Evolutionary conservation across 192 early-diverging fungal species (phyloP).

Genomic region (Entomortierella lignicola): DNA sequence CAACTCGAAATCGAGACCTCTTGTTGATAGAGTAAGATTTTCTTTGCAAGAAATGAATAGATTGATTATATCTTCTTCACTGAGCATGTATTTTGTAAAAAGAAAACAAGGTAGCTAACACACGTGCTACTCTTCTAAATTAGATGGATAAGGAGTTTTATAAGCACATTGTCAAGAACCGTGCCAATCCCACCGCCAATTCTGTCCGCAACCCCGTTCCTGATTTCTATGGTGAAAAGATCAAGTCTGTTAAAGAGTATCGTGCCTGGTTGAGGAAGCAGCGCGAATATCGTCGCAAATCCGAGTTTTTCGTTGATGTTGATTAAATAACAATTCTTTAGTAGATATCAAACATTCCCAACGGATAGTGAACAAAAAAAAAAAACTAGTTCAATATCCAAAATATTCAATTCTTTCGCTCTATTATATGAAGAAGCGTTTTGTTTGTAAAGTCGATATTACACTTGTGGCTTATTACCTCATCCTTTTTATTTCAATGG

Average conservation of each 20-base stretch:
- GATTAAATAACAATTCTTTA: slow-evolving; percentile 25
- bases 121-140: not conserved
- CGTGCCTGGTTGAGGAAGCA: slow-evolving; percentile 91
- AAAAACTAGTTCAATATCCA: no score
- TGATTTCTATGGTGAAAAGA: slow-evolving; percentile 95
- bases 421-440: no score
- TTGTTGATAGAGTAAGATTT: slow-evolving; percentile 59
- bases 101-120: no score
- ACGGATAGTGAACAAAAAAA: no score
- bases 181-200: slow-evolving; percentile 74
- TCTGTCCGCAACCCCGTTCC: slow-evolving; percentile 82
- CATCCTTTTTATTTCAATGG: no score
- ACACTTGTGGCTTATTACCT: no score
- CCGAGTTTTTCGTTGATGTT: slow-evolving; percentile 70
- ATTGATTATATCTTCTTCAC: no score
- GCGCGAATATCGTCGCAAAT: slow-evolving; percentile 78
- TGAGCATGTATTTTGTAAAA: no score
- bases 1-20: slow-evolving; percentile 57
- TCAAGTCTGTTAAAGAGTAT: slow-evolving; percentile 85
- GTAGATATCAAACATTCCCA: not conserved
- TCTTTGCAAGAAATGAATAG: no score
- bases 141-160: slow-evolving; percentile 70
- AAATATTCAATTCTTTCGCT: no score
- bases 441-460: no score
- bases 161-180: slow-evolving; percentile 71